A percentile compares a stretch with the other conserved stretches of the same genome.
Conservation (phyloP, 495 filamentous ascomycete species). For the Elaphomyces granulatus region DNA sequence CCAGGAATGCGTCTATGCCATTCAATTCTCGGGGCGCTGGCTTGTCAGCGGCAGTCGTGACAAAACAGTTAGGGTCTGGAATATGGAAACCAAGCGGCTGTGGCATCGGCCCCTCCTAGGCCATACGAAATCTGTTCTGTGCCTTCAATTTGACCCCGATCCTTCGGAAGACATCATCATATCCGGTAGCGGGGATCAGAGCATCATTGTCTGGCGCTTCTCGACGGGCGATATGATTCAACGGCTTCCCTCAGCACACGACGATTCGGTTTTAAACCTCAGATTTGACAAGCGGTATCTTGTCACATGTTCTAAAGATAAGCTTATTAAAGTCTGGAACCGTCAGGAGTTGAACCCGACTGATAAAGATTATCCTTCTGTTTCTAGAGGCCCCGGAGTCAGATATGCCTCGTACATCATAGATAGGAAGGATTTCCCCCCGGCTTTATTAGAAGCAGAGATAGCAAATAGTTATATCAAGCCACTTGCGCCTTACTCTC, state of each 20-base stretch:
- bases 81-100: conserved; percentile 66
- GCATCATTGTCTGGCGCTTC: conserved; percentile 85
- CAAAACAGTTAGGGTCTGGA: conserved; percentile 77
- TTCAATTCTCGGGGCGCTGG: conserved; percentile 73
- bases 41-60: conserved; percentile 92
- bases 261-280: conserved; percentile 88
- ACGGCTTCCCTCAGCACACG: conserved; percentile 58
- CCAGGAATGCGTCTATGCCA: conserved; percentile 84
- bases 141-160: conserved; percentile 91
- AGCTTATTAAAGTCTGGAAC: conserved; percentile 90
- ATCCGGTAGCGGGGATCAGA: conserved; percentile 81
- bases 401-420: conserved; percentile 40
- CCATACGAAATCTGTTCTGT: conserved; percentile 78
- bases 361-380: conserved; percentile 49
- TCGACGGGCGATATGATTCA: conserved; percentile 73
- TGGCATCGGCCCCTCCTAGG: conserved; percentile 54
- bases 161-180: conserved; percentile 83
- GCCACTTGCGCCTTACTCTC: conserved; percentile 44
- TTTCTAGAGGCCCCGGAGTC: conserved; percentile 24
- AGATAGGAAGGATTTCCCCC: conserved; percentile 35
- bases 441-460: conserved; percentile 27
- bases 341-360: conserved; percentile 52
- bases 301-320: conserved; percentile 95
- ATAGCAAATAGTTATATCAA: conserved; percentile 26
- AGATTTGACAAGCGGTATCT: conserved; percentile 82